phyloP scores from a whole-genome alignment of 371 early-diverging fungal genomes.

The Mucor piriformis region DNA sequence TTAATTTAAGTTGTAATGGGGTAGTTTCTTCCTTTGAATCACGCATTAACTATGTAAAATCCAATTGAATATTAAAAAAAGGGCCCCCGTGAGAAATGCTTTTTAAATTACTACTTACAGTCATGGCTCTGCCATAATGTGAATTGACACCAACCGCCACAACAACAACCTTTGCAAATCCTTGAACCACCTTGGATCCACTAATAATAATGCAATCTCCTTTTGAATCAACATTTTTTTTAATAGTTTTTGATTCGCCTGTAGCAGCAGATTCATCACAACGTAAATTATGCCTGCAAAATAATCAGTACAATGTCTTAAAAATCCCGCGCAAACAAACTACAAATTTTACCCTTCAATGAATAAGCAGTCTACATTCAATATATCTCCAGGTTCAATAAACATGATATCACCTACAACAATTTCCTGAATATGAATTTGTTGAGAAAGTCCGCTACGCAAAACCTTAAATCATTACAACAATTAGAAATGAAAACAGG shows the following conservation, averaged over 20 bases:
- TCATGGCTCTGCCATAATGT: not conserved
- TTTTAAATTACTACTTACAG: not conserved
- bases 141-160: not conserved
- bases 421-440: not conserved
- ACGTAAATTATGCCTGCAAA: not conserved
- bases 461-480: not conserved
- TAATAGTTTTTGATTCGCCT: not conserved
- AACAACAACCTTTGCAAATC: not conserved
- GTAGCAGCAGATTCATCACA: not conserved
- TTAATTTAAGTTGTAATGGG: not conserved
- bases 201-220: not conserved
- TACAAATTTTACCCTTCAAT: not conserved
- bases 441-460: not conserved
- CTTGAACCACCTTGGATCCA: not conserved
- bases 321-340: not conserved
- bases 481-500: not conserved
- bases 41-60: not conserved
- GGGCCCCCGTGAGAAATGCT: not conserved
- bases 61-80: not conserved
- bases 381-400: not conserved
- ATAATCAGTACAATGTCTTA: not conserved
- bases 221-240: not conserved
- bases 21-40: not conserved
- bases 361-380: not conserved
- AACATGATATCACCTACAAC: not conserved